Conservation (phyloP, 192 early-diverging fungal species). For the Lunasporangiospora selenospora region DNA sequence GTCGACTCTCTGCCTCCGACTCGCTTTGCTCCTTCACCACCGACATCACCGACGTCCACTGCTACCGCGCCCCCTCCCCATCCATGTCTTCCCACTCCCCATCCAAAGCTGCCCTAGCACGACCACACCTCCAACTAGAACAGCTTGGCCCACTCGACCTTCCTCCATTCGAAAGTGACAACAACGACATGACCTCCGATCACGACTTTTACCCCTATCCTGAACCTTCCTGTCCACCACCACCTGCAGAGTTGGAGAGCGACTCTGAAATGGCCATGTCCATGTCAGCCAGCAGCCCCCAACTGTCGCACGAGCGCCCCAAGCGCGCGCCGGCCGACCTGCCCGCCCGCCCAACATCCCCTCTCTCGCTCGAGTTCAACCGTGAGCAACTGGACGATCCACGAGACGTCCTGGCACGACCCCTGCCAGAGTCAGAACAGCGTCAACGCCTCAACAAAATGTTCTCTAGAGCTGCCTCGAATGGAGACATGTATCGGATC, state of each 20-base stretch:
- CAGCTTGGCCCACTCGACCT: background rate
- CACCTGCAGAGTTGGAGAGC: no score
- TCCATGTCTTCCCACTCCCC: constrained; percentile 9
- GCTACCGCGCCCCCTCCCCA: background rate
- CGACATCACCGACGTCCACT: background rate
- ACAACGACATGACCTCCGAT: background rate
- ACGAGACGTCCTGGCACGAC: constrained; percentile 8
- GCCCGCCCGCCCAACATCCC: background rate
- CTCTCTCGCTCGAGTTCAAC: constrained; percentile 10
- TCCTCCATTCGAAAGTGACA: background rate
- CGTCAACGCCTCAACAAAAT: constrained; percentile 59
- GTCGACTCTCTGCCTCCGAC: constrained; percentile 15
- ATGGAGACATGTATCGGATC: constrained; percentile 71
- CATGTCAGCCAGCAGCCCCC: no score
- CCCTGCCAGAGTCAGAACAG: constrained; percentile 56
- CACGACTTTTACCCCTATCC: background rate
- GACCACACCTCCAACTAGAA: no score
- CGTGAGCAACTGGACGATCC: constrained; percentile 32
- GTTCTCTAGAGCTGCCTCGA: constrained; percentile 73
- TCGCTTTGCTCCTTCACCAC: constrained; percentile 12
- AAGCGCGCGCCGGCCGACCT: background rate
- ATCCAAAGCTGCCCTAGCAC: no score
- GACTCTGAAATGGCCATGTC: no score
- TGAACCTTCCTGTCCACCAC: background rate
- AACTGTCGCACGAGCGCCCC: background rate